phyloP scores from a whole-genome alignment of 1,284 basidiomycete genomes.

The Cryptococcus wingfieldii region DNA sequence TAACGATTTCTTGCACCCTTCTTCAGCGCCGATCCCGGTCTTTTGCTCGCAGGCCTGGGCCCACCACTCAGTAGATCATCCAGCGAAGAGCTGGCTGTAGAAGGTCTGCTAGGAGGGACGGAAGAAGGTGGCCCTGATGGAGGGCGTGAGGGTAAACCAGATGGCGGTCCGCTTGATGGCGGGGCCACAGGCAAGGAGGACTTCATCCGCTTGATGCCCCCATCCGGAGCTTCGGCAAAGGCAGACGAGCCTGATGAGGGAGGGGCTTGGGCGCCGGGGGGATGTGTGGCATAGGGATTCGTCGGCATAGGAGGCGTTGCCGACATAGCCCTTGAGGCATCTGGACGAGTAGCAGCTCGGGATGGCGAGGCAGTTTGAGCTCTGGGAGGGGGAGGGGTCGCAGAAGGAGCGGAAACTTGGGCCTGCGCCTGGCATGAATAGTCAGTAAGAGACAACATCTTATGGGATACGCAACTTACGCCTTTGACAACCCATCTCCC shows the following conservation, averaged over 20 bases:
- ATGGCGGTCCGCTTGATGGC: slow-evolving; percentile 7
- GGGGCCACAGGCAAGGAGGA: slow-evolving; percentile 35
- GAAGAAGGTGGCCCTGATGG: slow-evolving; percentile 9
- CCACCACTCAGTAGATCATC: slow-evolving; percentile 40
- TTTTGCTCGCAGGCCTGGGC: slow-evolving; percentile 37
- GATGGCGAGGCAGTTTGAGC: slow-evolving; percentile 77
- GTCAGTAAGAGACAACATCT: not conserved
- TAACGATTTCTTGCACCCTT: slow-evolving; percentile 73
- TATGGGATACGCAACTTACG: slow-evolving; percentile 51
- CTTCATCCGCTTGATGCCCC: slow-evolving; percentile 51
- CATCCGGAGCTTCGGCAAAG: slow-evolving; percentile 23
- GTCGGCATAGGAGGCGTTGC: slow-evolving; percentile 19
- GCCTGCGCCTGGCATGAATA: slow-evolving; percentile 53
- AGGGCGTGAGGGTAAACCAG: slow-evolving; percentile 18
- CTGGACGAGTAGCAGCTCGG: slow-evolving; percentile 53
- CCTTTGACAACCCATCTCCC: slow-evolving; percentile 97
- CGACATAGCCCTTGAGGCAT: slow-evolving; percentile 53
- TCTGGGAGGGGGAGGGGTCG: slow-evolving; percentile 58
- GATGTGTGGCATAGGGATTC: not conserved
- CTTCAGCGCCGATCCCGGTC: slow-evolving; percentile 52
- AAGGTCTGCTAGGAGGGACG: slow-evolving; percentile 45
- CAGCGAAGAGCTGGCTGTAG: slow-evolving; percentile 53
- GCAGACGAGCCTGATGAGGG: slow-evolving; percentile 37
- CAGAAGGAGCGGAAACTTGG: slow-evolving; percentile 50
- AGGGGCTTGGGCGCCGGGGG: not conserved